phyloP scores from a whole-genome alignment of 306 rosid genomes.

The Biancaea sappan region DNA sequence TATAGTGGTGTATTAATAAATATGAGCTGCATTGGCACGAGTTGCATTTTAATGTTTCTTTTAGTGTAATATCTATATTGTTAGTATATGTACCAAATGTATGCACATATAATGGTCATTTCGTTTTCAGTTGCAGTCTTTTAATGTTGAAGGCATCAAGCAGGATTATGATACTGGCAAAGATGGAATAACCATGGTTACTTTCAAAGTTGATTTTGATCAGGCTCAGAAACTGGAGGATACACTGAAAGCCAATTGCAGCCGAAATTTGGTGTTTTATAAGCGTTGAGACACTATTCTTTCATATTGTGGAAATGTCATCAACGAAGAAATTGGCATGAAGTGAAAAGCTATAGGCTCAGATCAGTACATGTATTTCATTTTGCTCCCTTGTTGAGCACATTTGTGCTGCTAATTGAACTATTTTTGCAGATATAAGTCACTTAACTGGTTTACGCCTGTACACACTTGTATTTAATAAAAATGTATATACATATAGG shows the following conservation, averaged over 20 bases:
- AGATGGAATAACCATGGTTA: constrained; percentile 74
- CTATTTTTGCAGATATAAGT: constrained; percentile 25
- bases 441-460: neutral
- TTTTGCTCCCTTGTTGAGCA: neutral
- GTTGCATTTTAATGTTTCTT: neutral
- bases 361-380: constrained; percentile 8
- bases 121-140: constrained; percentile 67
- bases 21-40: neutral
- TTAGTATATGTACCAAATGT: neutral
- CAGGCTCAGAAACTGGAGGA: constrained; percentile 81
- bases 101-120: neutral
- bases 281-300: constrained; percentile 46
- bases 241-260: constrained; percentile 71
- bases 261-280: constrained; percentile 70
- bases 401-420: neutral
- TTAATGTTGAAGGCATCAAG: constrained; percentile 69
- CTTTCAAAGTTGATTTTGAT: constrained; percentile 84
- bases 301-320: constrained; percentile 31
- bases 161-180: constrained; percentile 92
- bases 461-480: neutral
- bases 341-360: constrained; percentile 23
- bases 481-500: neutral
- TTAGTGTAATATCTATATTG: neutral
- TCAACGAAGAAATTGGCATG: constrained; percentile 14
- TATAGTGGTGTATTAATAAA: neutral